phyloP scores from a whole-genome alignment of 805 yeast species.

The Huiozyma naganishii region DNA sequence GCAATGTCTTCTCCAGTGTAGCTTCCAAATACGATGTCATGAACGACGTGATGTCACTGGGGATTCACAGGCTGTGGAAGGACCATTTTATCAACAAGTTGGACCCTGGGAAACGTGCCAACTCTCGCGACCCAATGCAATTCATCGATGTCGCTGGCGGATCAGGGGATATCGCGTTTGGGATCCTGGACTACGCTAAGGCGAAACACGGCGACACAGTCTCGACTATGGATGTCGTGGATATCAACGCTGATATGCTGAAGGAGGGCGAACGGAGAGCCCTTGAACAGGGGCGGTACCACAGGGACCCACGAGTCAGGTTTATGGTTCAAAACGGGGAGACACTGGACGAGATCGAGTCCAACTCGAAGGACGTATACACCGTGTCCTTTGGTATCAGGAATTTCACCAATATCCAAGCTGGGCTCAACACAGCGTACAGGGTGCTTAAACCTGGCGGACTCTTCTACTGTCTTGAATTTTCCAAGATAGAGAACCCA shows the following conservation, averaged over 20 bases:
- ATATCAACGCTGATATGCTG: slow-evolving; percentile 93
- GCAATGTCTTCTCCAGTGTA: slow-evolving; percentile 85
- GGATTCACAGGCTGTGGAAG: slow-evolving; percentile 93
- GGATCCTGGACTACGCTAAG: slow-evolving; percentile 85
- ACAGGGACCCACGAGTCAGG: slow-evolving; percentile 44
- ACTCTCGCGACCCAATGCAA: slow-evolving; percentile 60
- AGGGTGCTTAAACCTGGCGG: slow-evolving; percentile 96
- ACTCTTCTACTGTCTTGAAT: slow-evolving; percentile 91
- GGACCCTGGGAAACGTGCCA: slow-evolving; percentile 91
- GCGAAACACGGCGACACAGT: slow-evolving; percentile 59
- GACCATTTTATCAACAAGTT: slow-evolving; percentile 75
- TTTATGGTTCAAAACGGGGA: slow-evolving; percentile 93
- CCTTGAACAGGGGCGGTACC: slow-evolving; percentile 45
- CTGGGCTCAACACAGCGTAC: slow-evolving; percentile 90
- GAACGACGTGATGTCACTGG: slow-evolving; percentile 98
- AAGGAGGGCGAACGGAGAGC: slow-evolving; percentile 81
- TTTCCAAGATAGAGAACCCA: slow-evolving; percentile 80
- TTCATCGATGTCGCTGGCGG: slow-evolving; percentile 98
- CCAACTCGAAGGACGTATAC: slow-evolving; percentile 85
- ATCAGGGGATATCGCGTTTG: slow-evolving; percentile 96
- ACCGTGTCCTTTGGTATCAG: slow-evolving; percentile 97
- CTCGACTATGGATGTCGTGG: slow-evolving; percentile 82
- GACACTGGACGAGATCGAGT: slow-evolving; percentile 68
- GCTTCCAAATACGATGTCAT: slow-evolving; percentile 90
- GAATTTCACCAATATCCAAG: slow-evolving; percentile 90